Evolutionary conservation across 495 filamentous ascomycete genomes (phyloP).

Genomic region (Emericellopsis terricola): DNA sequence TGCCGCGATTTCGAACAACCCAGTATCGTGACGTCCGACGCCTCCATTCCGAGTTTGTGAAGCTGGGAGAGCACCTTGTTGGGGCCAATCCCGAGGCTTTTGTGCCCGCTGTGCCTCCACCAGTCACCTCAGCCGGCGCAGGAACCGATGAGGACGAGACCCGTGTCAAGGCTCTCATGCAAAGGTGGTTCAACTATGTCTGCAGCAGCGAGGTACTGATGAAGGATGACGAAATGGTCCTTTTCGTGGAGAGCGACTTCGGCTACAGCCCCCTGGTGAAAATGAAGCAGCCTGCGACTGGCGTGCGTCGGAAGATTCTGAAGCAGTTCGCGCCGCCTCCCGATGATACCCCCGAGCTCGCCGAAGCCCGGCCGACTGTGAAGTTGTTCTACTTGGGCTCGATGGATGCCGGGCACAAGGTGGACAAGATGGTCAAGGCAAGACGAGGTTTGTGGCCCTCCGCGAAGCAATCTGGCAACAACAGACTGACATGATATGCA

Average conservation of each 20-base stretch:
- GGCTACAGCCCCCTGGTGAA: conserved; percentile 92
- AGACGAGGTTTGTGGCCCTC: conserved; percentile 54
- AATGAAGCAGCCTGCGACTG: conserved; percentile 93
- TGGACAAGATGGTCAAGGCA: conserved; percentile 83
- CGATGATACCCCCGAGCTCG: conserved; percentile 90
- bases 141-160: conserved; percentile 94
- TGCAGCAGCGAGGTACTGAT: conserved; percentile 85
- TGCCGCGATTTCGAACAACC: conserved; percentile 91
- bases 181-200: conserved; percentile 87
- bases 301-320: conserved; percentile 80
- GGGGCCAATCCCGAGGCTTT: conserved; percentile 91
- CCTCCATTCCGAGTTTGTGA: conserved; percentile 87
- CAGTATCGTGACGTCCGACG: conserved; percentile 95
- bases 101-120: conserved; percentile 90
- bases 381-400: conserved; percentile 91
- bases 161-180: conserved; percentile 72
- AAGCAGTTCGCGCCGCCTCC: conserved; percentile 98
- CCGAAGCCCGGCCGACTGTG: conserved; percentile 72
- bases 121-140: conserved; percentile 79
- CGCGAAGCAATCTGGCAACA: too few species aligned
- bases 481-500: too few species aligned
- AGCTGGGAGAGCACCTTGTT: conserved; percentile 85
- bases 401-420: conserved; percentile 90
- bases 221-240: conserved; percentile 86
- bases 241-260: conserved; percentile 96